These are phyloP conservation scores for Aspergillus thermomutatus DNA, from an alignment of 2,329 filamentous ascomycete species.

Conservation along the genomic window DNA sequence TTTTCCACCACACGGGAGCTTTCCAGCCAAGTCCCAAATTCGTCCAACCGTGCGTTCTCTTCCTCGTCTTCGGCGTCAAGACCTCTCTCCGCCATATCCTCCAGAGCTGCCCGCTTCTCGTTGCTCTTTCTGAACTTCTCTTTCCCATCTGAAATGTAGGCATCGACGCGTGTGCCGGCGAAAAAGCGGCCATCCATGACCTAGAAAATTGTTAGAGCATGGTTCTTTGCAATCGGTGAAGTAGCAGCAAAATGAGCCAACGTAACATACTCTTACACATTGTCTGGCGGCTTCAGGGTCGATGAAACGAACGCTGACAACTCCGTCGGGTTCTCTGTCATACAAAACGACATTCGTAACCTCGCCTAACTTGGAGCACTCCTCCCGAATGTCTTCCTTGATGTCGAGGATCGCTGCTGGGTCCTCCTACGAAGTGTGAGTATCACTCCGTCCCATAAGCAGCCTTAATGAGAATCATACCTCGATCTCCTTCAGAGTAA, in stretches of 20 bases:
- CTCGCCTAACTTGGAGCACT: constrained; percentile 79
- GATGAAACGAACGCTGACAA: constrained; percentile 80
- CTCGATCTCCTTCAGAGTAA: constrained; percentile 78
- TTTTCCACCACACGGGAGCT: constrained; percentile 24
- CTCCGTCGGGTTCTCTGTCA: constrained; percentile 78
- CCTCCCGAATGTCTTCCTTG: constrained; percentile 88
- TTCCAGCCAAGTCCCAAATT: constrained; percentile 49
- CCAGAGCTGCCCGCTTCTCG: constrained; percentile 40
- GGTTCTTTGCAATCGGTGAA: not conserved
- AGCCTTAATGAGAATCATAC: constrained; percentile 24
- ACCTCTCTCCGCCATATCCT: constrained; percentile 47
- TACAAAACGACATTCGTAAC: constrained; percentile 91
- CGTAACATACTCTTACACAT: constrained; percentile 56
- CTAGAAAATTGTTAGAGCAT: constrained; percentile 27
- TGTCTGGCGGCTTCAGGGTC: constrained; percentile 66
- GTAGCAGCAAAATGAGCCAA: not conserved
- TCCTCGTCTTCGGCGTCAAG: constrained; percentile 45
- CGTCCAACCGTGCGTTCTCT: constrained; percentile 43
- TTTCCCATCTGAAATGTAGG: constrained; percentile 66
- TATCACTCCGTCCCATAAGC: not conserved
- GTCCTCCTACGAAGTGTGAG: constrained; percentile 57
- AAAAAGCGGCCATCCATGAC: constrained; percentile 80
- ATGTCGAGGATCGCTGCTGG: constrained; percentile 80
- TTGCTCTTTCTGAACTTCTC: constrained; percentile 71
- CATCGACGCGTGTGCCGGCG: constrained; percentile 67